Percentiles rank a stretch among this genome's conserved stretches.
Evolutionary conservation across 169 alveolate genomes (phyloP).

Genomic region (Toxoplasma gondii): DNA sequence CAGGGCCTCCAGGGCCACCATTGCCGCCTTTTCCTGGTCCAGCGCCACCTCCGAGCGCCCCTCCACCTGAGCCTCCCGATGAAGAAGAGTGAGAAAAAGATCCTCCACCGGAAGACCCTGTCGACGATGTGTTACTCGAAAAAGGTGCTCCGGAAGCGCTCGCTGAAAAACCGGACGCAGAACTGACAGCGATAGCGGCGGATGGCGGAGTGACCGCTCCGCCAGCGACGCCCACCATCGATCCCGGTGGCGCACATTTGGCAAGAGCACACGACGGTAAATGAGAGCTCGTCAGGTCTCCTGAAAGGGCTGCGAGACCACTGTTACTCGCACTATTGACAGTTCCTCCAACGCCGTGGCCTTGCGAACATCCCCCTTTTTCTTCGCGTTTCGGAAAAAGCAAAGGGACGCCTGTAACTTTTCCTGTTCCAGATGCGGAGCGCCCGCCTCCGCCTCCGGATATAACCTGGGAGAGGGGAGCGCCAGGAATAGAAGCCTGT

Average conservation of each 20-base stretch:
- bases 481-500: too few relatives aligned
- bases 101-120: neutral
- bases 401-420: too few relatives aligned
- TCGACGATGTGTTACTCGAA: neutral
- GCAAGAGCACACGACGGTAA: neutral
- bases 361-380: too few relatives aligned
- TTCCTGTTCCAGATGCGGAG: too few relatives aligned
- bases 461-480: too few relatives aligned
- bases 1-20: too few relatives aligned
- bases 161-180: neutral
- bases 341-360: neutral
- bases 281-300: neutral
- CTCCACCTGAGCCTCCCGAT: neutral
- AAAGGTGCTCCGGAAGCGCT: neutral
- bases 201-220: neutral
- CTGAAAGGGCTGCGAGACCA: neutral
- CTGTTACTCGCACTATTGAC: neutral
- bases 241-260: neutral
- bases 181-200: neutral
- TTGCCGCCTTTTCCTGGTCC: neutral
- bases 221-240: neutral
- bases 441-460: too few relatives aligned
- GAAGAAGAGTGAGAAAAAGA: neutral
- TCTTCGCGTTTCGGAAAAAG: too few relatives aligned
- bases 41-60: conserved; percentile 8